These are phyloP conservation scores for Calocybe gambosa DNA, from an alignment of 1,284 basidiomycete species.

Conservation along the genomic window DNA sequence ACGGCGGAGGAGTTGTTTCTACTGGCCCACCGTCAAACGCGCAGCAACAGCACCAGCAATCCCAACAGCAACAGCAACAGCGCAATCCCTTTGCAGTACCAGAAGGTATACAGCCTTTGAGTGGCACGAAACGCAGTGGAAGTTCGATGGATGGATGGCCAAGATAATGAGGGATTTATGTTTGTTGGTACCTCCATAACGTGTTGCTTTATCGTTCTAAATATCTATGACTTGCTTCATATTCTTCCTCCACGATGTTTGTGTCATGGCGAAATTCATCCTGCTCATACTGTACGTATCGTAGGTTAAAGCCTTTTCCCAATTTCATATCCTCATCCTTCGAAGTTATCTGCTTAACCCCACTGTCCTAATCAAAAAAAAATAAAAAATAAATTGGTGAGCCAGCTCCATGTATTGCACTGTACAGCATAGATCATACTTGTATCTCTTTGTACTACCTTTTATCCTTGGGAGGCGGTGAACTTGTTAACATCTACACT, in stretches of 20 bases:
- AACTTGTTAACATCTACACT: background rate
- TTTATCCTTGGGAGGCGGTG: too few relatives aligned
- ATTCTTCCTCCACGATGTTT: background rate
- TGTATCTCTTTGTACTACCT: constrained; percentile 5
- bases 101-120: constrained; percentile 33
- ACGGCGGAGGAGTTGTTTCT: constrained; percentile 55
- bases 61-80: constrained; percentile 27
- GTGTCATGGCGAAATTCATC: background rate
- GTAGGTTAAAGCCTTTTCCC: background rate
- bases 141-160: constrained; percentile 64
- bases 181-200: background rate
- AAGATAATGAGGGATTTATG: constrained; percentile 37
- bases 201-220: background rate
- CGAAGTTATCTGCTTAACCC: background rate
- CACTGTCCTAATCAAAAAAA: constrained; percentile 7
- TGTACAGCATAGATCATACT: constrained; percentile 5
- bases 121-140: constrained; percentile 47
- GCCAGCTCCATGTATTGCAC: constrained; percentile 21
- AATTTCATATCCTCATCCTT: background rate
- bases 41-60: constrained; percentile 16
- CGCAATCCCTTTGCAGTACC: constrained; percentile 53
- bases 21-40: constrained; percentile 33
- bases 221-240: background rate
- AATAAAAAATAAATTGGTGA: constrained; percentile 19
- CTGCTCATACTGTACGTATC: background rate